Evolutionary conservation across 768 basidiomycete species (phyloP).

Genomic region (Chlorophyllum brunneum): DNA sequence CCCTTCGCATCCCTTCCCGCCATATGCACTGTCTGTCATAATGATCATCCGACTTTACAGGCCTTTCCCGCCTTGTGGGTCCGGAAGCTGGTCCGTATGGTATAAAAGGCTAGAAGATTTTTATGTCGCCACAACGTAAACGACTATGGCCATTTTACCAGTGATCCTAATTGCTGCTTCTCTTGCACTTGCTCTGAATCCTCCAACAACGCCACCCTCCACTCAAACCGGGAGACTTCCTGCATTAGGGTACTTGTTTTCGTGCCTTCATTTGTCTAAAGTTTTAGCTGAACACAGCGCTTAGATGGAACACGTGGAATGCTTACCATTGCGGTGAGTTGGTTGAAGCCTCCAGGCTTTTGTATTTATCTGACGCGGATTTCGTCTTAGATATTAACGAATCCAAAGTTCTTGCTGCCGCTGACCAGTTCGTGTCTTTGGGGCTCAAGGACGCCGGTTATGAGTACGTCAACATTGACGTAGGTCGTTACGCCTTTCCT

Average conservation of each 20-base stretch:
- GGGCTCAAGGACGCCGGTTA: constrained; percentile 48
- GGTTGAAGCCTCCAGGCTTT: background rate
- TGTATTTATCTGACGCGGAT: background rate
- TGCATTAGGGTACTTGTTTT: constrained; percentile 37
- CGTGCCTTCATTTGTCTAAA: background rate
- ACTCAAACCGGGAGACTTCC: constrained; percentile 38
- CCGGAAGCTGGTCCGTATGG: background rate
- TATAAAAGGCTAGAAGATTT: background rate
- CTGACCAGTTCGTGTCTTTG: constrained; percentile 40
- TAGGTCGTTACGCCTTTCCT: constrained; percentile 18
- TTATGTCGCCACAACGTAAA: background rate
- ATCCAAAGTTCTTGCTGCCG: constrained; percentile 40
- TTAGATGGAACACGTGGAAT: constrained; percentile 54
- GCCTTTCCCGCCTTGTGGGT: background rate
- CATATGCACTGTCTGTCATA: background rate
- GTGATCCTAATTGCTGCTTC: constrained; percentile 4
- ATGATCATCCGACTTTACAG: background rate
- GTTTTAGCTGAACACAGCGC: background rate
- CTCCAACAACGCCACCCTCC: constrained; percentile 39
- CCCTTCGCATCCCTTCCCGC: no score
- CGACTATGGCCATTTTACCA: background rate
- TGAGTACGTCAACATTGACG: constrained; percentile 50
- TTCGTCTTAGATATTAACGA: constrained; percentile 36
- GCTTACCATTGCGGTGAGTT: constrained; percentile 35
- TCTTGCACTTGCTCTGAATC: constrained; percentile 19